Evolutionary conservation across 305 asterid species (phyloP).

Genomic region (Caryopteris hybrid): DNA sequence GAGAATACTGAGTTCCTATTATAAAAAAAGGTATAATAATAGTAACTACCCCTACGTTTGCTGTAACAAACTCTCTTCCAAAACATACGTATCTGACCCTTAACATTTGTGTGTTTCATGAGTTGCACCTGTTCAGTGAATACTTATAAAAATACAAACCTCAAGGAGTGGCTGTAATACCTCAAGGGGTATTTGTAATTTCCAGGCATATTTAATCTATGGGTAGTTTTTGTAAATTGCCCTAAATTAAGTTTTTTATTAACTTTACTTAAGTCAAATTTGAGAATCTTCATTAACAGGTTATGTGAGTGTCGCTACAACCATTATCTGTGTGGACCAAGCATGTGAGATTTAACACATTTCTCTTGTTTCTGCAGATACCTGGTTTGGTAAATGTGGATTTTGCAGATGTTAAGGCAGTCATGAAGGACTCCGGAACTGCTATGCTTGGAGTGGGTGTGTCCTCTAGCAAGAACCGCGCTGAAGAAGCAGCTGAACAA

Average conservation of each 20-base stretch:
- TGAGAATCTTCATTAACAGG: background rate
- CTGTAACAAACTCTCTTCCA: background rate
- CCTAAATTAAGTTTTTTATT: no score
- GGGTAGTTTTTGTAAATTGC: no score
- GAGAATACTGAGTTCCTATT: background rate
- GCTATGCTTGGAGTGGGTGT: constrained; percentile 99
- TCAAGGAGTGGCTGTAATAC: background rate
- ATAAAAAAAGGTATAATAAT: background rate
- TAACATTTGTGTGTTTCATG: no score
- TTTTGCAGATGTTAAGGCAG: constrained; percentile 96
- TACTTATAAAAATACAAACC: background rate
- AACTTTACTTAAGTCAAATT: background rate
- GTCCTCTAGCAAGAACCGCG: constrained; percentile 95
- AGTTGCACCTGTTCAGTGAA: background rate
- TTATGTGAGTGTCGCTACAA: background rate
- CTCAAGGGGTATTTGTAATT: background rate
- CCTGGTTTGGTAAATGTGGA: constrained; percentile 97
- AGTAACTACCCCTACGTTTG: background rate
- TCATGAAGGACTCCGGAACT: constrained; percentile 95
- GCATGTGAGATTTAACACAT: background rate
- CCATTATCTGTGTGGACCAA: background rate
- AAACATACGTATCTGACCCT: background rate
- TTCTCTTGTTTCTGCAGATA: constrained; percentile 48
- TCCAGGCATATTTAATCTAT: background rate
- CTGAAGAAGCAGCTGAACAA: constrained; percentile 95